A percentile compares a stretch with the other conserved stretches of the same genome.
phyloP scores from a whole-genome alignment of 2,329 filamentous ascomycete genomes.

The Trichophyton rubrum region DNA sequence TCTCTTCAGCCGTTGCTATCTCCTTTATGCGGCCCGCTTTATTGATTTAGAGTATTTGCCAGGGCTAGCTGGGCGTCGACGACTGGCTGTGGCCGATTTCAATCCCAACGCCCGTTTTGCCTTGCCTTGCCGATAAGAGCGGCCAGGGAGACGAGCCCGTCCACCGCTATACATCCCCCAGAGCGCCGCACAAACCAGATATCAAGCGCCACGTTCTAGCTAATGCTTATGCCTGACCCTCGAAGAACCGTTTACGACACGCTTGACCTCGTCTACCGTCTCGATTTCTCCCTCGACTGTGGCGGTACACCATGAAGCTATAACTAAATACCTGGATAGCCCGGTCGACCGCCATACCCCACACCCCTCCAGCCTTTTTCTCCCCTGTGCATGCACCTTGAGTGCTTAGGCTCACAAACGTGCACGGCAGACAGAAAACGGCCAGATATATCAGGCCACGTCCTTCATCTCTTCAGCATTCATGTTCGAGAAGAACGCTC shows the following conservation, averaged over 20 bases:
- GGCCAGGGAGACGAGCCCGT: not conserved
- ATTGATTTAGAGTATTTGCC: not conserved
- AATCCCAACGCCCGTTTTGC: not conserved
- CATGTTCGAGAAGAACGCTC: not conserved
- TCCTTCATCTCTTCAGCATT: not conserved
- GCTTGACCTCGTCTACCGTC: not conserved
- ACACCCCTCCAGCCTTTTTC: not conserved
- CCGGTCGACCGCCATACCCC: not conserved
- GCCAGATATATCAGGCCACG: not conserved
- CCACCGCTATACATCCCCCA: not conserved
- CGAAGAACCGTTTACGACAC: not conserved
- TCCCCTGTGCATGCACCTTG: not conserved
- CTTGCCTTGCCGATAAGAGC: not conserved
- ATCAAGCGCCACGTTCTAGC: not conserved
- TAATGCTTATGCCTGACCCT: not conserved
- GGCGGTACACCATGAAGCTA: not conserved
- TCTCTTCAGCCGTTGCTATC: not conserved
- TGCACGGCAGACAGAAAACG: not conserved
- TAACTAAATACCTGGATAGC: not conserved
- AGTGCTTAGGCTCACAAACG: not conserved
- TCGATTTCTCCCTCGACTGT: not conserved
- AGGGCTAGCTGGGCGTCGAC: not conserved
- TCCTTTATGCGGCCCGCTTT: not conserved
- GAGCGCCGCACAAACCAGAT: not conserved
- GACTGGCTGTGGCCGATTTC: not conserved